Base-by-base conservation (phyloP, 371 early-diverging fungal genomes). In the Mortierella sp. region DNA sequence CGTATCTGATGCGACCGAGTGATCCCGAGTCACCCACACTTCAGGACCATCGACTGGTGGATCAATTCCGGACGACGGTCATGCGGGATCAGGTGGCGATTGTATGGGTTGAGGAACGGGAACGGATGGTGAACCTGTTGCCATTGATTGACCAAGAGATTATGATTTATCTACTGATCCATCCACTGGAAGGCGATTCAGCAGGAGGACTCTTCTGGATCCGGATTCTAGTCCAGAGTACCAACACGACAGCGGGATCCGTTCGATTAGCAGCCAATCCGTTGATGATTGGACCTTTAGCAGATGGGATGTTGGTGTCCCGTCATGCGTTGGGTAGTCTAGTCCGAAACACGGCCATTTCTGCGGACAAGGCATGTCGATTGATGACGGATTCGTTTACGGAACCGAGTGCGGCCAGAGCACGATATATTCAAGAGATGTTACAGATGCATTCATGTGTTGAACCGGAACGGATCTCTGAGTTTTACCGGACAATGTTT, bases 291-390 rank as follows among this genome's bases (percentile, higher is more conserved):
- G 94, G 94, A 6, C 94, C 94, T 6, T 72, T 94, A 23, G 83
- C 85, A 16, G 92, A 94, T 74, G 93, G 92, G 16, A 90, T 90
- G 83, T 80, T 92, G 6, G 88, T 93, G 4, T 89, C 87, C 61
- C 83, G 91, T 14, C 91, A 91, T 79, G 83, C 90, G 1, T 73
- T 94, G 5, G 94, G 92, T 0, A 76, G 83, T 25, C 84, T 94
- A 80, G 86, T 92, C 5, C 86, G 94, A 29, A 87, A 85, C 44
- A 92, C 92, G 7, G 87, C 91, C n/a, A 85, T 91, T 45, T 88
- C 90, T 11, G 92, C 90, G 4, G 90, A 92, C 28, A 83, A 84
- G 65, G 88, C 89, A 7, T 87, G 88, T 68, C 82, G 88, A 4
- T 76, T 88, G 52, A 85, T 88, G 55, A 85, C 84, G 12, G 88